Evolutionary conservation across 148 eudicot species (phyloP), one percentile per base, ranked within the genome.

Genomic region (Euryodendron excelsum): DNA sequence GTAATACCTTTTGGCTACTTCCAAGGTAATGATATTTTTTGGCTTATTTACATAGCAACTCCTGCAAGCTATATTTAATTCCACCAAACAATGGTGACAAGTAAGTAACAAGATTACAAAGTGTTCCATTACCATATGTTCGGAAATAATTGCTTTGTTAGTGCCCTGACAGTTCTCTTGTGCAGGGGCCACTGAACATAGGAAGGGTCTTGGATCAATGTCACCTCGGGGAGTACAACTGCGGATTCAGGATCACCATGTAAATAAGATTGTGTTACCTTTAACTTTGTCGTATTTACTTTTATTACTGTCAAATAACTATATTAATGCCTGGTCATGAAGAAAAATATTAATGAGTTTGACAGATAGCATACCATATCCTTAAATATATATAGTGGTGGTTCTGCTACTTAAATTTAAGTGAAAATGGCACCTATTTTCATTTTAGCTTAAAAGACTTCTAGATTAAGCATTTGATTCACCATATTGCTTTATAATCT

Each of bases 191-290:
- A n/a, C 47, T 5, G 45, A 70, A 44, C 60, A 64, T 17, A 58
- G 27, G 23, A 39, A 21, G 59, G 78, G 66, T 36, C 44, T 21
- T 74, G 82, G 83, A 67, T 41, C 73, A 55, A 92, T 91, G 97
- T 79, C 96, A 9, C 85, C 85, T 77, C 83, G 77, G 27, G 83
- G 88, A 13, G 94, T 89, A 66, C 86, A 80, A 72, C 81, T 92
- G 53, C 79, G 80, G 2, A 84, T 94, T 81, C 93, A 89, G 69
- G 93, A 94, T 81, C 86, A 81, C 72, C 82, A 90, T 80, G 98
- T 91, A 91, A 78, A 61, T 28, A 62, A 15, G 9, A 0, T 12
- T 44, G 37, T 12, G 21, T 36, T 6, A 20, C 37, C 10, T 21
- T 25, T 58, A 33, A 14, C 17, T 76, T 39, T 21, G 14, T 5